These are phyloP conservation scores for Solanum etuberosum DNA, from an alignment of 257 asterid species.

Conservation along the genomic window DNA sequence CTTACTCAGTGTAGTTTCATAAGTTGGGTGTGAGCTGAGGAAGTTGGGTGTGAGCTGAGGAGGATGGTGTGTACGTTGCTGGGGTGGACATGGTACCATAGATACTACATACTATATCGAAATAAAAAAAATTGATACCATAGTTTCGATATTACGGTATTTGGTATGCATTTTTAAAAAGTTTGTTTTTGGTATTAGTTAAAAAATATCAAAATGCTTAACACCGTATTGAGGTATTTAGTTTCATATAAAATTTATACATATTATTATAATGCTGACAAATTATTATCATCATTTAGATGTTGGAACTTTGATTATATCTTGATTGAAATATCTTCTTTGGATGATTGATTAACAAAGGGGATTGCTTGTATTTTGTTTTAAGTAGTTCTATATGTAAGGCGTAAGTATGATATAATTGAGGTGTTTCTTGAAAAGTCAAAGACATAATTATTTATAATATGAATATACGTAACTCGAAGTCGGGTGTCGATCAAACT, in stretches of 20 bases:
- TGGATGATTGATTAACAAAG: background rate
- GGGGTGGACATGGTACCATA: background rate
- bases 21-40: too few relatives aligned
- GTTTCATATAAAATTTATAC: too few relatives aligned
- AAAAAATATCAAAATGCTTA: too few relatives aligned
- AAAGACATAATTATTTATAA: too few relatives aligned
- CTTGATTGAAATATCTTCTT: background rate
- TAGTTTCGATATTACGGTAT: background rate
- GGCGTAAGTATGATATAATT: background rate
- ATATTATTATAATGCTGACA: too few relatives aligned
- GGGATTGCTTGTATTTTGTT: background rate
- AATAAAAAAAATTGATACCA: background rate
- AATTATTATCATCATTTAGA: background rate
- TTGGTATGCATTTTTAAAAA: background rate
- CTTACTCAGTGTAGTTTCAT: background rate
- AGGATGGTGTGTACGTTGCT: background rate
- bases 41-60: too few relatives aligned
- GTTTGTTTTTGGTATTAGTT: too few relatives aligned
- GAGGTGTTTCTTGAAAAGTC: too few relatives aligned
- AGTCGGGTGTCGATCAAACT: too few relatives aligned
- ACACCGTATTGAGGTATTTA: too few relatives aligned
- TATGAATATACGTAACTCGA: too few relatives aligned
- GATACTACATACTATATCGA: background rate
- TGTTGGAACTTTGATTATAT: background rate
- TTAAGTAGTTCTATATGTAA: too few relatives aligned